Percentiles rank a stretch among this genome's conserved stretches.
phyloP scores from a whole-genome alignment of 306 rosid species.

The Abrus pulchellus region DNA sequence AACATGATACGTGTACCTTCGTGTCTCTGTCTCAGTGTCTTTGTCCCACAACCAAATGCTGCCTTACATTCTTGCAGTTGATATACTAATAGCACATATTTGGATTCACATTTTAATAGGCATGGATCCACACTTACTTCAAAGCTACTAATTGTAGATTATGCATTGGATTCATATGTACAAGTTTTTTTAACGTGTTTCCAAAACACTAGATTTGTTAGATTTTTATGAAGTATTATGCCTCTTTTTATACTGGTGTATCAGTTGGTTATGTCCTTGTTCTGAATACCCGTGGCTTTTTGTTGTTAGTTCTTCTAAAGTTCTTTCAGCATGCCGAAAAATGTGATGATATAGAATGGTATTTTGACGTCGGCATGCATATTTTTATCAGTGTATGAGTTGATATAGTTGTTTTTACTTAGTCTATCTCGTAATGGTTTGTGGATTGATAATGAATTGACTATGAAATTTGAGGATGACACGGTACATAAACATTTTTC shows the following conservation, averaged over 20 bases:
- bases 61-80: background rate
- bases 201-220: too few species aligned
- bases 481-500: background rate
- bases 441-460: background rate
- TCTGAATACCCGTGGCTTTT: background rate
- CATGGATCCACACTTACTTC: too few species aligned
- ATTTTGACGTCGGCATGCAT: background rate
- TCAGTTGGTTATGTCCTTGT: background rate
- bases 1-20: too few species aligned
- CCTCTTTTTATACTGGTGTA: background rate
- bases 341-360: background rate
- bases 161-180: too few species aligned
- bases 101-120: too few species aligned
- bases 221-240: background rate
- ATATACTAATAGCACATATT: background rate
- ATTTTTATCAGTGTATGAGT: background rate
- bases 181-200: too few species aligned
- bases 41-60: too few species aligned
- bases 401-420: background rate
- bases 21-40: too few species aligned
- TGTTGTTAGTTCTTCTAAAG: background rate
- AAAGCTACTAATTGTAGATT: too few species aligned
- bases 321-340: background rate
- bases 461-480: background rate
- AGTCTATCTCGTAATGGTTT: background rate